Base-by-base conservation (phyloP, 2,329 filamentous ascomycete species). In the Scolecobasidium constrictum region DNA sequence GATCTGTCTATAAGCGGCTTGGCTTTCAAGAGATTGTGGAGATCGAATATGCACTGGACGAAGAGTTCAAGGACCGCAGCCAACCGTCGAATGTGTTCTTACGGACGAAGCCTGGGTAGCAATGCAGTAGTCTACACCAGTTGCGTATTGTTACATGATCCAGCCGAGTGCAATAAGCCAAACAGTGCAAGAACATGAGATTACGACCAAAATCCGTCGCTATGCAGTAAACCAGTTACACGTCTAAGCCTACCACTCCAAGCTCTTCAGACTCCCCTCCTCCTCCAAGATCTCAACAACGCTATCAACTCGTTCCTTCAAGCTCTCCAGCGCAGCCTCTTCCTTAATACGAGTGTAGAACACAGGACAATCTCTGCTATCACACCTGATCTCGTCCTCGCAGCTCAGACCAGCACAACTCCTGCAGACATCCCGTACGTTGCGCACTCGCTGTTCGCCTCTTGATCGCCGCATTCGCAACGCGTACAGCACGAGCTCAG, bases 331-430 rank as follows among this genome's bases (percentile, higher is more conserved):
- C 39, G 59, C 68, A 7, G 71, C 69, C 17, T 60, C 60, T 56
- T 84, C 78, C 58, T 78, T 82, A 42, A 77, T 72, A 12, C 86
- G 65, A 22, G 80, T 80, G 62, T 94, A 96, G 52, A 94, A 96
- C 0, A 94, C 86, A 0, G 88, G 83, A 56, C 92, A 98, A 62
- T 94, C 90, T 58, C 84, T 78, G 59, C 84, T 94, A 56, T 94
- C 86, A 56, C 92, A 98, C 33, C 63, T 71, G n/a, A 95, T 80
- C 23, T 83, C 77, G 28, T 95, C 90, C 2, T 77, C 66, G 49
- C 78, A 81, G 3, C 81, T 70, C 15, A 88, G 57, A 1, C 78
- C 80, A 31, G 86, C 79, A 59, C 92, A 98, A 52, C 76, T 83
- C 47, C 82, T 77, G 61, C 92, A 98, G 6, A 94, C 67, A 39